Evolutionary conservation across 2,329 filamentous ascomycete genomes (phyloP).

Genomic region (Madurella mycetomatis): DNA sequence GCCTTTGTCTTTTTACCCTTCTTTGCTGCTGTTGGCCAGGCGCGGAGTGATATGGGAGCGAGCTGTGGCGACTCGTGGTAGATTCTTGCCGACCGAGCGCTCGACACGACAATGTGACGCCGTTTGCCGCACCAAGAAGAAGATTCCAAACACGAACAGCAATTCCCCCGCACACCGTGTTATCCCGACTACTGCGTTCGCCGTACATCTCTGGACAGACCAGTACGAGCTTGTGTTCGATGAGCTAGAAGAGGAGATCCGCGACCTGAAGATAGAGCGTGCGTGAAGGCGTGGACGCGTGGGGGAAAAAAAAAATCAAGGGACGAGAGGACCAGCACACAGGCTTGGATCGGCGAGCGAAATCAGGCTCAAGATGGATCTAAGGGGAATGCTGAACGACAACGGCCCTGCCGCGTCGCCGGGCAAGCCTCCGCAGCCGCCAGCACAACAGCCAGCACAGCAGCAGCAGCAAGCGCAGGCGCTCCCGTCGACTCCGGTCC

Average conservation of each 20-base stretch:
- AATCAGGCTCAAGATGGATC: conserved; percentile 40
- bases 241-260: conserved; percentile 12
- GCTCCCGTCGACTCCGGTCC: conserved; percentile 25
- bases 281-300: conserved; percentile 7
- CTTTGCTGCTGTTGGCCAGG: neutral
- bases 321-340: neutral
- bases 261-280: conserved; percentile 6
- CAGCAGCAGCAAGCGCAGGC: conserved; percentile 28
- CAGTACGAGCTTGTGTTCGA: conserved; percentile 4
- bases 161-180: conserved; percentile 1
- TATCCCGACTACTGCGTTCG: neutral
- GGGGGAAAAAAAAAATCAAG: neutral
- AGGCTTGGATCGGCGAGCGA: neutral
- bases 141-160: conserved; percentile 6
- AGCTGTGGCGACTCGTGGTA: conserved; percentile 8
- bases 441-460: conserved; percentile 10
- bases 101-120: conserved; percentile 23
- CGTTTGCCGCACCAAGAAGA: conserved; percentile 17
- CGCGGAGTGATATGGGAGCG: conserved; percentile 19
- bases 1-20: neutral
- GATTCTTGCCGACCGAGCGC: conserved; percentile 16
- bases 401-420: conserved; percentile 35
- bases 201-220: neutral
- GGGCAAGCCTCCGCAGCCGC: conserved; percentile 27
- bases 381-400: conserved; percentile 53